Conservation (phyloP, 768 basidiomycete genomes). For the Leccinellum luteum region DNA sequence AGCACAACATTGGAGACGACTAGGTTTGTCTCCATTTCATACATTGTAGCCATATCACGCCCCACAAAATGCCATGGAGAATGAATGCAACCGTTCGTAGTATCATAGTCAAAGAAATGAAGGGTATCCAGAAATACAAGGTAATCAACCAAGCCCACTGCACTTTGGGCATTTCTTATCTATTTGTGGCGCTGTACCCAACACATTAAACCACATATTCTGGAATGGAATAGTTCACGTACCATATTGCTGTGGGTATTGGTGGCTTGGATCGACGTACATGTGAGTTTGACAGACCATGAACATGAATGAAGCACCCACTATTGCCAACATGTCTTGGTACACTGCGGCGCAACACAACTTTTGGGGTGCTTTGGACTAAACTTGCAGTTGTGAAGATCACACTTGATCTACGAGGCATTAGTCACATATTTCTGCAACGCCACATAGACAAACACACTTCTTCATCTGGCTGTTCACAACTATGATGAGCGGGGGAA, state of each 20-base stretch:
- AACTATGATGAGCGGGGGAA: slow-evolving; percentile 7
- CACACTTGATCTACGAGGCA: slow-evolving; percentile 55
- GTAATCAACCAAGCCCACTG: slow-evolving; percentile 18
- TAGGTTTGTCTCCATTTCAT: slow-evolving; percentile 28
- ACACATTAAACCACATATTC: not conserved
- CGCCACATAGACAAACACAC: slow-evolving; percentile 28
- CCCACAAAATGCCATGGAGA: slow-evolving; percentile 3
- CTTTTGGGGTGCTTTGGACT: slow-evolving; percentile 51
- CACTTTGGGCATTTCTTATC: slow-evolving; percentile 54
- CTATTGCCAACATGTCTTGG: slow-evolving; percentile 69
- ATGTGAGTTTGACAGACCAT: slow-evolving; percentile 10
- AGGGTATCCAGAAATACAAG: slow-evolving; percentile 2
- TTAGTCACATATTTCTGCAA: slow-evolving; percentile 12
- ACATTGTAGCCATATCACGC: slow-evolving; percentile 8
- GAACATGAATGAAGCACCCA: slow-evolving; percentile 32
- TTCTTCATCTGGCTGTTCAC: slow-evolving; percentile 56
- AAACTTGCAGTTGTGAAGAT: slow-evolving; percentile 59
- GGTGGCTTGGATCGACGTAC: slow-evolving; percentile 38
- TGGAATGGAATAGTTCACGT: slow-evolving; percentile 13
- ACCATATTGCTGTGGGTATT: slow-evolving; percentile 69
- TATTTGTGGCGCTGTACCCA: slow-evolving; percentile 52
- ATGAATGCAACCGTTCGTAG: slow-evolving; percentile 9
- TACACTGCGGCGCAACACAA: slow-evolving; percentile 53
- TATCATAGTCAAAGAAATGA: not conserved
- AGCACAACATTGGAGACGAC: slow-evolving; percentile 80